Evolutionary conservation across 805 yeast species (phyloP), one percentile per base, ranked within the genome.

Genomic region (Candida nonsorbophila): DNA sequence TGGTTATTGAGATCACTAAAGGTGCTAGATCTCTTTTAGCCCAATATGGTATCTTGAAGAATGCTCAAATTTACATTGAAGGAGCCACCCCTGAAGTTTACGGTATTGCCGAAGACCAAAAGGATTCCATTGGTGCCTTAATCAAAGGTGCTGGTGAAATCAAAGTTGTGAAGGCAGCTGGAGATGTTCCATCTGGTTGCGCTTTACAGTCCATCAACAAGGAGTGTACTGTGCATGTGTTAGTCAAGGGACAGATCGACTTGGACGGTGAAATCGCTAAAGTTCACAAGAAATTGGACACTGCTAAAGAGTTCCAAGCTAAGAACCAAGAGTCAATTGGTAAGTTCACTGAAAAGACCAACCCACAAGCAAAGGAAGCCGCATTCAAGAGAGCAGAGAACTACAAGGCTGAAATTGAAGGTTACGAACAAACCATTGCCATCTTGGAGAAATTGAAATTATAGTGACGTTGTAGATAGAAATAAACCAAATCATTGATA

Each of bases 171-270:
- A 62, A 67, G 24, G 41, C 59, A 9, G 59, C 58, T 10, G 56
- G 60, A 14, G 72, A 75, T 14, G 74, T 87, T 38, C 97, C 97
- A 44, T 75, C 77, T 36, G 98, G 98, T 25, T 84, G 95, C 58
- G 96, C 90, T 24, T 72, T 87, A 42, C 79, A 77, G 44, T 74
- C 94, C 33, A 85, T 90, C 34, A 74, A 77, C 35, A 81, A 94
- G 27, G 82, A 75, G 32, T 78, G 85, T 54, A 80, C 77, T 36
- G 97, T 88, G 13, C 95, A 86, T 49, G 75, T 90, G 17, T 70
- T 92, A 54, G 96, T 90, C 34, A 88, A 86, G 70, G 98, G 97
- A 31, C 88, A 83, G 53, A 79, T 92, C 44, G 97, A 90, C 57
- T 74, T 88, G 44, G 97, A 87, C 48, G 82, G 82, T 32, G 97